Evolutionary conservation across 2,329 filamentous ascomycete species (phyloP).

Genomic region (Boeremia lycopersici): DNA sequence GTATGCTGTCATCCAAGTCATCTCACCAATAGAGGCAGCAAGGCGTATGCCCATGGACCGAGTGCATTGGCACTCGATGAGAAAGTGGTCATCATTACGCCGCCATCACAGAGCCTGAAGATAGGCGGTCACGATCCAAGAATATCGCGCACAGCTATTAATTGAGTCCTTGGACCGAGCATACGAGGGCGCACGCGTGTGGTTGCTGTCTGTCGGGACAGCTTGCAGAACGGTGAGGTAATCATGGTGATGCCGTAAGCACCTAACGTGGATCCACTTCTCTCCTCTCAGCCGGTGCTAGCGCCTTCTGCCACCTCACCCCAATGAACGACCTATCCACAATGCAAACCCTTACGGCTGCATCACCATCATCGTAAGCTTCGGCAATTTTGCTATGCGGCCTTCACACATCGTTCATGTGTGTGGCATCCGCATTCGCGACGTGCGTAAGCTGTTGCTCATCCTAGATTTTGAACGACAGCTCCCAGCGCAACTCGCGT

Average conservation of each 20-base stretch:
- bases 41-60: not conserved
- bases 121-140: not conserved
- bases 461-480: too few relatives aligned
- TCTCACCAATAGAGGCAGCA: not conserved
- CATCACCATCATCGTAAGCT: too few relatives aligned
- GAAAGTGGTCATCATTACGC: not conserved
- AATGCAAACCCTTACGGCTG: too few relatives aligned
- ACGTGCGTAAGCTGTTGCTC: too few relatives aligned
- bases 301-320: too few relatives aligned
- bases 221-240: not conserved
- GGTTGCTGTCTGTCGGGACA: too few relatives aligned
- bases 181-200: not conserved
- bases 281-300: not conserved
- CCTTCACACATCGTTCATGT: too few relatives aligned
- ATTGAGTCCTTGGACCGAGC: not conserved
- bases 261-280: not conserved
- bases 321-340: too few relatives aligned
- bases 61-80: not conserved
- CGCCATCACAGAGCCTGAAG: not conserved
- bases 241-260: not conserved
- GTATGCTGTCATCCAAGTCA: too few relatives aligned
- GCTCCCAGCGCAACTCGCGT: too few relatives aligned
- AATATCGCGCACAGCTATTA: not conserved
- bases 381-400: too few relatives aligned
- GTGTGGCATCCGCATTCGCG: too few relatives aligned